Base-by-base conservation (phyloP, 202 grass and related monocot species). In the Setaria viridis region DNA sequence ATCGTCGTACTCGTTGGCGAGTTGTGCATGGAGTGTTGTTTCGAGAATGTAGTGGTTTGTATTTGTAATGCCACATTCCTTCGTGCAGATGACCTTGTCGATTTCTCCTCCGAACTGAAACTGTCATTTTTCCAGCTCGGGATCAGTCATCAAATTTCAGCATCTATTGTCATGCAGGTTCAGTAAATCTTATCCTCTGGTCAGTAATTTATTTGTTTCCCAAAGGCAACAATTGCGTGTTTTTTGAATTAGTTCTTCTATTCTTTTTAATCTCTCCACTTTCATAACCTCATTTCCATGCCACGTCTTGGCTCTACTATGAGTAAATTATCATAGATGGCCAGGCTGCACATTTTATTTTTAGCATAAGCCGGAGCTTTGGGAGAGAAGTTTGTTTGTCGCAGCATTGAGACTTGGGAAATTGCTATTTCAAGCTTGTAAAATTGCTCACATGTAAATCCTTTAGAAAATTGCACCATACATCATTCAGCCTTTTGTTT, bases 151-250 rank as follows among this genome's bases (percentile, higher is more conserved):
- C 91, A 92, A 67, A 98, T 98, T 88, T 94, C 93, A 30, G 95
- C 95, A 55, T 95, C 93, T 20, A 92, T 98, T 39, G 81, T 95
- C 21, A 95, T 98, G 84, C 95, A 98, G 93, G 95, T 98, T 85
- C 10, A 32, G 10, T 62, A 1, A 0, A 42, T 54, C 12, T 4
- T 50, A 62, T 55, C 25, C 19, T 74, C 19, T 42, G 41, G 16
- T 56, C 50, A 29, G 9, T 14, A 41, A 16, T 6, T 51, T 49
- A 14, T 82, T 29, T 77, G 2, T 46, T 62, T 46, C 41, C 21
- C 3, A 41, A 43, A 67, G 59, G 6, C 41, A 68, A 79, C 13
- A 43, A 16, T 60, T 58, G 14, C 14, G 9, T 45, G 17, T 4
- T 42, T 47, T 47, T 25, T 48, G 6, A 68, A 2, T 79, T 62